Evolutionary conservation across 495 filamentous ascomycete species (phyloP).

Genomic region (Aspergillus carlsbadensis): DNA sequence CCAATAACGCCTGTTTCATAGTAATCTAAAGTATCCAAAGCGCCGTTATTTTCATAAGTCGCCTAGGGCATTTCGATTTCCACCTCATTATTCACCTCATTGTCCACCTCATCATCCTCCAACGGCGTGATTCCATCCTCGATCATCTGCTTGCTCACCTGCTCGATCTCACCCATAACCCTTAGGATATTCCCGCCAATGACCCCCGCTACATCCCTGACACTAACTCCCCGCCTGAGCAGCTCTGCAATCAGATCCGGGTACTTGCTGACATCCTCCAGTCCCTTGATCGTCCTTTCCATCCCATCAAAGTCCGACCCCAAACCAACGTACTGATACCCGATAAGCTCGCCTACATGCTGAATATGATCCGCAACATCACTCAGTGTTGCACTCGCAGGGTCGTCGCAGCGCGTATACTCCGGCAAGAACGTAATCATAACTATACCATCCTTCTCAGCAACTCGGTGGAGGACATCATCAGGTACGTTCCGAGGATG

Average conservation of each 20-base stretch:
- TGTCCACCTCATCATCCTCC: slow-evolving; percentile 50
- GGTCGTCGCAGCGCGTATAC: slow-evolving; percentile 59
- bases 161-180: slow-evolving; percentile 73
- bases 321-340: slow-evolving; percentile 60
- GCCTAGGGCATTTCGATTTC: too few species aligned
- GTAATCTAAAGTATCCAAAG: too few species aligned
- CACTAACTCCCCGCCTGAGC: slow-evolving; percentile 63
- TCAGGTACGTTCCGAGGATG: slow-evolving; percentile 62
- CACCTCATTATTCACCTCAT: too few species aligned
- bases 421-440: slow-evolving; percentile 68
- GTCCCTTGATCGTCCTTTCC: slow-evolving; percentile 40
- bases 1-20: too few species aligned
- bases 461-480: slow-evolving; percentile 54
- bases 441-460: slow-evolving; percentile 52
- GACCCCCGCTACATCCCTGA: slow-evolving; percentile 64
- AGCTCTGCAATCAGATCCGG: slow-evolving; percentile 77
- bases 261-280: slow-evolving; percentile 80
- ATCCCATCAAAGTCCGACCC: slow-evolving; percentile 68
- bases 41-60: too few species aligned
- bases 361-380: slow-evolving; percentile 71
- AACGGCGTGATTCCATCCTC: slow-evolving; percentile 54
- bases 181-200: slow-evolving; percentile 73
- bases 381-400: slow-evolving; percentile 67
- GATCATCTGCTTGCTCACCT: slow-evolving; percentile 62
- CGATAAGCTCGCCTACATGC: slow-evolving; percentile 54